phyloP scores from a whole-genome alignment of 2,329 filamentous ascomycete species.

The Hirsutella thompsonii region DNA sequence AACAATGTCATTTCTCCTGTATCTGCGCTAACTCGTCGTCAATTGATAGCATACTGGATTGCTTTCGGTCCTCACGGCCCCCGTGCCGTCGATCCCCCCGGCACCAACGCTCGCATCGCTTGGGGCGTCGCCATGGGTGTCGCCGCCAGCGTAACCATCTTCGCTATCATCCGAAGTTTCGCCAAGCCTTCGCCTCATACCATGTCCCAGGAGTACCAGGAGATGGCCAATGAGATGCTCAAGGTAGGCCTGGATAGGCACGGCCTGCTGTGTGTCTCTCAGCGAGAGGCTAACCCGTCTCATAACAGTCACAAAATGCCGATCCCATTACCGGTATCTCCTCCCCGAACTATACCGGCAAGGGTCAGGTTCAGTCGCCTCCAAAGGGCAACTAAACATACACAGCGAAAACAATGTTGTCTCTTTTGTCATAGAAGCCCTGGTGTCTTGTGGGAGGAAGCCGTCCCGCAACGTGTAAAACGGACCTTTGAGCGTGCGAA shows the following conservation, averaged over 20 bases:
- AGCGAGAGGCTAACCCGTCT: neutral
- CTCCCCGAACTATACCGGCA: conserved; percentile 65
- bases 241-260: conserved; percentile 45
- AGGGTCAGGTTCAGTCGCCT: conserved; percentile 64
- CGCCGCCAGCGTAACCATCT: conserved; percentile 54
- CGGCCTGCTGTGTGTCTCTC: neutral
- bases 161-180: conserved; percentile 57
- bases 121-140: conserved; percentile 60
- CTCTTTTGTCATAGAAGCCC: conserved; percentile 22
- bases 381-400: conserved; percentile 33
- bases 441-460: conserved; percentile 14
- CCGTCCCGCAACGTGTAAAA: conserved; percentile 5
- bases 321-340: conserved; percentile 80
- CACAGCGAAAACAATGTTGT: conserved; percentile 13
- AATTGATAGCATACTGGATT: conserved; percentile 83
- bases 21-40: conserved; percentile 23
- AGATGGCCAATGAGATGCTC: conserved; percentile 86
- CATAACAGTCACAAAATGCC: conserved; percentile 61
- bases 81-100: conserved; percentile 69
- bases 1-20: conserved; percentile 3
- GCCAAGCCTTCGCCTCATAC: conserved; percentile 64
- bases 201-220: conserved; percentile 96
- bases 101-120: conserved; percentile 70
- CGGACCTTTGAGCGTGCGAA: neutral
- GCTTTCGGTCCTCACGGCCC: conserved; percentile 95